Evolutionary conservation across 768 basidiomycete species (phyloP), one percentile per base, ranked within the genome.

Genomic region (Boletus rubescentipes): DNA sequence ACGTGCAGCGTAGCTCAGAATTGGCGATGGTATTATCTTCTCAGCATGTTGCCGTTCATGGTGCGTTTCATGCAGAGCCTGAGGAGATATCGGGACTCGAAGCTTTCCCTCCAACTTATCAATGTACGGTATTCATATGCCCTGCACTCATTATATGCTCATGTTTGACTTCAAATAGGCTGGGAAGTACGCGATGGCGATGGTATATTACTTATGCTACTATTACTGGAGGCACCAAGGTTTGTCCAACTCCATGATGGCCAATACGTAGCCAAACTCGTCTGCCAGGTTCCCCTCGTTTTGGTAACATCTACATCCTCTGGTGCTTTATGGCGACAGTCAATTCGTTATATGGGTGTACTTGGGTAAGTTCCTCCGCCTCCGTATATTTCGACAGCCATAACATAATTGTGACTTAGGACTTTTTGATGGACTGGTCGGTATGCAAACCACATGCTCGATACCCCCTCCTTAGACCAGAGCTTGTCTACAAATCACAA

Each of bases 361-460:
- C 81, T 35, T 98, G 96, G 94, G 93, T 93, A 62, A 47, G 83
- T 63, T 37, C 6, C 18, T 38, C 35, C 15, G 1, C 15, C 35
- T 50, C 11, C 12, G 15, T 18, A 26, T 31, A 15, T 45, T 45
- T 23, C 8, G 11, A 42, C 16, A 21, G 14, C 16, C 10, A 31
- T 39, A 7, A n/a, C 38, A 48, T 21, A 20, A 26, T 34, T 51
- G 30, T 48, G 32, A 36, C 43, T 49, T 57, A 91, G 92, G 93
- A 97, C 64, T 69, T 93, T 35, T 67, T 89, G 15, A 90, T 96
- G 84, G 96, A 98, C 67, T 98, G 96, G 96, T 91, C 89, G 1
- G 64, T 98, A 31, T 74, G 92, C 38, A 77, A 81, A 53, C 76
- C 79, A 4, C 84, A 75, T 52, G 73, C 77, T 9, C 74, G 61